Evolutionary conservation across 495 filamentous ascomycete species (phyloP), one percentile per base, ranked within the genome.

Genomic region (Talaromyces proteolyticus): DNA sequence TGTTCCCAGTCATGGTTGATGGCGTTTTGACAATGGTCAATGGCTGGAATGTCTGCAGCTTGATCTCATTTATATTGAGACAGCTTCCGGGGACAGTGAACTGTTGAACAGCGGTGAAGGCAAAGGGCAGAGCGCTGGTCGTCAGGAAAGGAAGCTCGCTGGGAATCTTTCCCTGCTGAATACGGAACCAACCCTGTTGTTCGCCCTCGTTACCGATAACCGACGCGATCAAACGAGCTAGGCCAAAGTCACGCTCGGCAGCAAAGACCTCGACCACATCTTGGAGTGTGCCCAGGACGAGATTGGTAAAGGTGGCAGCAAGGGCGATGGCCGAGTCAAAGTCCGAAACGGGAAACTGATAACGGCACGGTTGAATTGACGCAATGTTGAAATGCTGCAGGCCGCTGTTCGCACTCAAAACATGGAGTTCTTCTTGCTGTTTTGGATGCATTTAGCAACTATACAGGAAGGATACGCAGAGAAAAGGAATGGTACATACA

Each of bases 351-450:
- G 79, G 80, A 66, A 85, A 85, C 10, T 60, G 58, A 65, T 86
- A 87, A 34, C 70, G 48, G 71, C 85, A 88, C 0, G 82, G 81
- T 46, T 65, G 42, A 52, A 86, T 82, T 3, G 64, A 60, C 6
- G 62, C 54, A 7, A 58, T 50, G 17, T 68, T 61, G 60, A 78
- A 78, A 50, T 73, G 61, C 22, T 56, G 44, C 20, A 87, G 68
- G 40, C 66, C 72, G 29, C 63, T 70, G 59, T 78, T 78, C 37
- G 80, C 82, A 46, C 75, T 74, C 40, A 84, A 60, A 16, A 75
- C 73, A 53, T 88, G 85, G 7, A 87, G 72, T 61, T 88, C 68
- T 57, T 87, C 84, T 77, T 88, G 85, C 69, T 81, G 44, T 47
- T 14, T 43, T 67, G 55, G 24, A 68, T 66, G n/a, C n/a, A n/a